These are phyloP conservation scores for Eucalyptus erythrocorys DNA, from an alignment of 345 rosid genomes.

Conservation along the genomic window DNA sequence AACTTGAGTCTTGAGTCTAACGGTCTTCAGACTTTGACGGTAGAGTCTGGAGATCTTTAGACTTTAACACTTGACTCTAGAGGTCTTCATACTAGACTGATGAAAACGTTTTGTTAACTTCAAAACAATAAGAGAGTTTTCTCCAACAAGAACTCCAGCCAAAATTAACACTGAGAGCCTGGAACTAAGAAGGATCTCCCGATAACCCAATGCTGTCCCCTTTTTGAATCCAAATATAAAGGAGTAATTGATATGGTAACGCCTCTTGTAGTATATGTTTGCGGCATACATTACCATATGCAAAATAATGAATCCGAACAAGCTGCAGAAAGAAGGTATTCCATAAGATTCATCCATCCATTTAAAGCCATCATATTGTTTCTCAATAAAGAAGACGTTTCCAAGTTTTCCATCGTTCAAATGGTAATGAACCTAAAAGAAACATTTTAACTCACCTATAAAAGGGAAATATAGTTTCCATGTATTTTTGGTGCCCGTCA, in stretches of 20 bases:
- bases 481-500: slow-evolving; percentile 27
- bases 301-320: slow-evolving; percentile 42
- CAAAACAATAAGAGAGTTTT: no score
- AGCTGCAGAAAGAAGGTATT: slow-evolving; percentile 22
- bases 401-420: not conserved
- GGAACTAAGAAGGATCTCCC: slow-evolving; percentile 51
- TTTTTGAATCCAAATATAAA: slow-evolving; percentile 62
- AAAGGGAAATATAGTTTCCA: slow-evolving; percentile 55
- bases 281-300: slow-evolving; percentile 50
- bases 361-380: not conserved
- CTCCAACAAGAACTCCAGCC: no score
- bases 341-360: not conserved
- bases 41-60: no score
- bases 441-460: slow-evolving; percentile 33
- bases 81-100: no score
- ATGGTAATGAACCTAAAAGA: not conserved
- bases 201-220: slow-evolving; percentile 50
- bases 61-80: no score
- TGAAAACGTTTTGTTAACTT: no score
- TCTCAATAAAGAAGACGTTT: not conserved
- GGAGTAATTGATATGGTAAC: slow-evolving; percentile 44
- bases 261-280: slow-evolving; percentile 56
- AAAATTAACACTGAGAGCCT: slow-evolving; percentile 48
- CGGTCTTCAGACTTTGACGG: no score
- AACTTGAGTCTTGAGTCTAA: no score